Conservation (phyloP, 2,329 filamentous ascomycete species). For the Penicillium sp. region DNA sequence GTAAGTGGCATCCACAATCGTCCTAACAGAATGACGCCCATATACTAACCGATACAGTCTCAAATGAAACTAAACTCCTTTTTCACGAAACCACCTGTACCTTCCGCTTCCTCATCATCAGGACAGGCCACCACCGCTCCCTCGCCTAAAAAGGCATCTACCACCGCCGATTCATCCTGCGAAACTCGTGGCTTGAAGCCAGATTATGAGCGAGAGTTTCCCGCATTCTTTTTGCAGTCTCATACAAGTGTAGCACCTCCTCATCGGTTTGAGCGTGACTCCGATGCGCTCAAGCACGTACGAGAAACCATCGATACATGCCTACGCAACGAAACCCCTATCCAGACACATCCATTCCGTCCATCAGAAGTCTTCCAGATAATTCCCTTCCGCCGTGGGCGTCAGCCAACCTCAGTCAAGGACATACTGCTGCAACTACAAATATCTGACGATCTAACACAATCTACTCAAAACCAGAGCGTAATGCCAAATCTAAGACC, state of each 20-base stretch:
- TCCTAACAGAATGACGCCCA: background rate
- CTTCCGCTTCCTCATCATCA: conserved; percentile 20
- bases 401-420: conserved; percentile 49
- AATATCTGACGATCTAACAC: conserved; percentile 23
- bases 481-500: conserved; percentile 30
- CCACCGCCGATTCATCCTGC: conserved; percentile 8
- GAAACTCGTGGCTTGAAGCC: conserved; percentile 33
- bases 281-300: conserved; percentile 56
- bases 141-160: conserved; percentile 30
- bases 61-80: conserved; percentile 53
- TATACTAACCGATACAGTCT: conserved; percentile 37
- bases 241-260: conserved; percentile 66
- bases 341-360: conserved; percentile 24
- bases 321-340: conserved; percentile 18
- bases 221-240: conserved; percentile 75
- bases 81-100: conserved; percentile 44
- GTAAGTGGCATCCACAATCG: conserved; percentile 28
- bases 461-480: conserved; percentile 35
- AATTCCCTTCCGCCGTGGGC: conserved; percentile 38
- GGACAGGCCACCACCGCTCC: conserved; percentile 13
- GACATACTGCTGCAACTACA: conserved; percentile 60
- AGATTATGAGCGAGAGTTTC: conserved; percentile 68
- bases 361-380: conserved; percentile 38
- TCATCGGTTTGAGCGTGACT: conserved; percentile 56
- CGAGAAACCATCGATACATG: conserved; percentile 48